Evolutionary conservation across 768 basidiomycete genomes (phyloP).

Genomic region (Psilocybe azurescens): DNA sequence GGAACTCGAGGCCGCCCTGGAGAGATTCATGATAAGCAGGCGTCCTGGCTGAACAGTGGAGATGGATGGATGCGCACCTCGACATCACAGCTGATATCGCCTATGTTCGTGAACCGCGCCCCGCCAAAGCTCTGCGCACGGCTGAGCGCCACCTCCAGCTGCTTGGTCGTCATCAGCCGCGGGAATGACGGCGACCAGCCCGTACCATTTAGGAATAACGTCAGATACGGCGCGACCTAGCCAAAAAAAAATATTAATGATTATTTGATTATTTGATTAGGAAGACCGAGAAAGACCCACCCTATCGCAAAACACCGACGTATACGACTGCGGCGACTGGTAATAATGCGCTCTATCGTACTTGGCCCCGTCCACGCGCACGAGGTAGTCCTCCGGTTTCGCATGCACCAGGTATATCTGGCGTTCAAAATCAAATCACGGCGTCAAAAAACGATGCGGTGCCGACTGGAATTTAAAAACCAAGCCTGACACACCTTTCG

Average conservation of each 20-base stretch:
- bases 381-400: conserved; percentile 71
- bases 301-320: conserved; percentile 70
- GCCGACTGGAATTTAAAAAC: neutral
- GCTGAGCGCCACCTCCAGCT: conserved; percentile 56
- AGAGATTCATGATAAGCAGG: neutral
- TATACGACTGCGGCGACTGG: conserved; percentile 64
- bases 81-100: conserved; percentile 92
- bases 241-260: neutral
- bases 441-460: neutral
- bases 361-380: conserved; percentile 53
- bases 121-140: conserved; percentile 54
- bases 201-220: conserved; percentile 83
- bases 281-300: conserved; percentile 38
- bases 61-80: conserved; percentile 44
- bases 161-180: conserved; percentile 73
- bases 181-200: conserved; percentile 86
- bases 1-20: conserved; percentile 86
- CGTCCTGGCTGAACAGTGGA: neutral
- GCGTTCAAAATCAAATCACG: too few species aligned
- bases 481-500: conserved; percentile 46
- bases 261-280: neutral
- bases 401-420: conserved; percentile 83
- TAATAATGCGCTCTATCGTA: conserved; percentile 80
- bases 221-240: conserved; percentile 85
- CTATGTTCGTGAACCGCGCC: conserved; percentile 71